Evolutionary conservation across 352 stramenopile species (phyloP).

Genomic region (Pythium volutum): DNA sequence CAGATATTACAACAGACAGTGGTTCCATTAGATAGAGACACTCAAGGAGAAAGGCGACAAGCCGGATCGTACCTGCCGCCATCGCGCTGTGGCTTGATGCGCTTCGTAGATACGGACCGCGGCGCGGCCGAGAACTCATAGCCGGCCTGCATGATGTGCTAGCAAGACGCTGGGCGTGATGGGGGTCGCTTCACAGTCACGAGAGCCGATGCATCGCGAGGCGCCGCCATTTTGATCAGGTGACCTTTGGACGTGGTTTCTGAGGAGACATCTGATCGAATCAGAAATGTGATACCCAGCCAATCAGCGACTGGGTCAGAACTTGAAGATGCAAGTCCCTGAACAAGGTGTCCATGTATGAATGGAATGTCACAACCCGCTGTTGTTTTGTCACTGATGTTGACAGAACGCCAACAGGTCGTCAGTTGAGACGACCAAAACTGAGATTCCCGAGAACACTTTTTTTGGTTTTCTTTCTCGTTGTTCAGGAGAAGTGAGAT

Average conservation of each 20-base stretch:
- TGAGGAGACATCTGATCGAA: constrained; percentile 7
- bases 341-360: too few relatives aligned
- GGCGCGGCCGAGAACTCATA: constrained; percentile 75
- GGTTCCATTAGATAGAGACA: too few relatives aligned
- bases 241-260: constrained; percentile 5
- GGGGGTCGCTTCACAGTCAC: neutral
- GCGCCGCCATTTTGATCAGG: neutral
- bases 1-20: neutral
- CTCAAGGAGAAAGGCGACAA: neutral
- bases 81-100: constrained; percentile 47
- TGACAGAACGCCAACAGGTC: neutral
- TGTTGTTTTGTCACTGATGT: neutral
- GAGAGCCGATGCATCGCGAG: neutral
- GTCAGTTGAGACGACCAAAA: neutral
- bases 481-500: neutral
- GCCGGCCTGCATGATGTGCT: constrained; percentile 35
- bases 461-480: neutral
- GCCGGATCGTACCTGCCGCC: constrained; percentile 9
- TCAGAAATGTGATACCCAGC: constrained; percentile 1
- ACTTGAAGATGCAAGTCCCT: neutral
- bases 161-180: neutral
- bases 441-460: neutral
- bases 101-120: constrained; percentile 72
- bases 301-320: constrained; percentile 6
- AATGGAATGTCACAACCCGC: neutral